A percentile compares a stretch with the other conserved stretches of the same genome.
Conservation (phyloP, 2,329 filamentous ascomycete species). For the Pseudocercospora vitis region DNA sequence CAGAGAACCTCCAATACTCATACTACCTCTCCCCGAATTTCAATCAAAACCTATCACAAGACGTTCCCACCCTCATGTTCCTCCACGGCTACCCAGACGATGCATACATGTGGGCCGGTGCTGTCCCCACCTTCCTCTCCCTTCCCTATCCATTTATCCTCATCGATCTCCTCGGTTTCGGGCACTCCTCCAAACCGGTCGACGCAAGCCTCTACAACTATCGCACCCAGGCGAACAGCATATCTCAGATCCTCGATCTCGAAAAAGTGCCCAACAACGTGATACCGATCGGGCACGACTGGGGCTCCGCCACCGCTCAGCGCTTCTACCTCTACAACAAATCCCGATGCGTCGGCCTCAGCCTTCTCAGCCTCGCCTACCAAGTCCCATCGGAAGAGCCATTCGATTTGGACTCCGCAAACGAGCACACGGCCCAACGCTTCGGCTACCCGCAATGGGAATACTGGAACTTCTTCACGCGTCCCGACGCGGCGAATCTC, state of each 20-base stretch:
- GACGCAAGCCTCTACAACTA: conserved; percentile 42
- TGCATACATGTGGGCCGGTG: conserved; percentile 49
- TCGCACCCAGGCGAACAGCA: conserved; percentile 40
- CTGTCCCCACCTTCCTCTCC: conserved; percentile 29
- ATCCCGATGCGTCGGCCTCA: conserved; percentile 44
- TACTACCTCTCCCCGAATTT: conserved; percentile 35
- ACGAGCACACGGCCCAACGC: conserved; percentile 34
- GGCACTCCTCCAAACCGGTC: conserved; percentile 44
- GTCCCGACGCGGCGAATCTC: conserved; percentile 23
- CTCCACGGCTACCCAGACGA: conserved; percentile 55
- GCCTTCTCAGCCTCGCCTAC: conserved; percentile 48
- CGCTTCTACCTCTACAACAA: conserved; percentile 48
- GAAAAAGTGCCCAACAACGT: conserved; percentile 34
- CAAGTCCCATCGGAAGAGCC: conserved; percentile 26
- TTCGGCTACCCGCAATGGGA: conserved; percentile 43
- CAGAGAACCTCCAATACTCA: conserved; percentile 32
- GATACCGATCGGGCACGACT: conserved; percentile 24
- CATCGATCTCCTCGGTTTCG: conserved; percentile 44
- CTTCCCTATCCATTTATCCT: conserved; percentile 38
- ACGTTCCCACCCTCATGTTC: conserved; percentile 41
- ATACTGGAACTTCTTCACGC: conserved; percentile 52
- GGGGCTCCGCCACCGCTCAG: conserved; percentile 43
- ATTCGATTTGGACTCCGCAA: conserved; percentile 43
- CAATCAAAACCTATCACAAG: conserved; percentile 21
- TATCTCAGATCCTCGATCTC: conserved; percentile 44